These are phyloP conservation scores for Serendipita sp. DNA, from an alignment of 768 basidiomycete species.

Conservation along the genomic window DNA sequence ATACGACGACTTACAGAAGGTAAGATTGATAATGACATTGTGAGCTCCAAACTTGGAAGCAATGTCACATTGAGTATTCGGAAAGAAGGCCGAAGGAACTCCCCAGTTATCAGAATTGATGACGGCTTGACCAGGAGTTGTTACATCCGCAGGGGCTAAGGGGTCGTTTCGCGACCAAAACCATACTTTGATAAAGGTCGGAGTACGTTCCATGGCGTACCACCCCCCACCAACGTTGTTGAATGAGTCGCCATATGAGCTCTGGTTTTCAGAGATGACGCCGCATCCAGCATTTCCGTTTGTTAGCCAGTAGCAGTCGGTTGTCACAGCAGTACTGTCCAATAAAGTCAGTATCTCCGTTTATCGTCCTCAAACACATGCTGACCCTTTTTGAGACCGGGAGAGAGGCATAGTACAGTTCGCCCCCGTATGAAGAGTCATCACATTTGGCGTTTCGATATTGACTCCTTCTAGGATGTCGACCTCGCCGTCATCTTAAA, in stretches of 20 bases:
- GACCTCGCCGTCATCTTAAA: conserved; percentile 26
- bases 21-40: conserved; percentile 14
- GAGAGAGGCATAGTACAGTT: conserved; percentile 27
- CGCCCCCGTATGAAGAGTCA: conserved; percentile 38
- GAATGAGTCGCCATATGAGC: conserved; percentile 31
- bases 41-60: conserved; percentile 10
- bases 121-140: neutral
- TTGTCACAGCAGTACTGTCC: neutral
- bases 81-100: conserved; percentile 11
- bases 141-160: conserved; percentile 5
- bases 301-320: conserved; percentile 12
- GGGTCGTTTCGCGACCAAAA: conserved; percentile 28
- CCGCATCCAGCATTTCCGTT: conserved; percentile 26
- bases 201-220: conserved; percentile 31
- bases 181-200: conserved; percentile 34
- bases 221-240: conserved; percentile 42
- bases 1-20: conserved; percentile 10
- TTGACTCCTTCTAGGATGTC: conserved; percentile 47
- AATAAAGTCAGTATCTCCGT: too few species aligned
- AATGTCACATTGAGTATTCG: conserved; percentile 11
- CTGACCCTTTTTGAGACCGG: neutral
- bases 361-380: too few species aligned
- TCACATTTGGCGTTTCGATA: conserved; percentile 26
- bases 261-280: conserved; percentile 21
- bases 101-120: conserved; percentile 9